Evolutionary conservation across 2,329 filamentous ascomycete genomes (phyloP), one percentile per base, ranked within the genome.

Genomic region (Xylariaceae sp.): DNA sequence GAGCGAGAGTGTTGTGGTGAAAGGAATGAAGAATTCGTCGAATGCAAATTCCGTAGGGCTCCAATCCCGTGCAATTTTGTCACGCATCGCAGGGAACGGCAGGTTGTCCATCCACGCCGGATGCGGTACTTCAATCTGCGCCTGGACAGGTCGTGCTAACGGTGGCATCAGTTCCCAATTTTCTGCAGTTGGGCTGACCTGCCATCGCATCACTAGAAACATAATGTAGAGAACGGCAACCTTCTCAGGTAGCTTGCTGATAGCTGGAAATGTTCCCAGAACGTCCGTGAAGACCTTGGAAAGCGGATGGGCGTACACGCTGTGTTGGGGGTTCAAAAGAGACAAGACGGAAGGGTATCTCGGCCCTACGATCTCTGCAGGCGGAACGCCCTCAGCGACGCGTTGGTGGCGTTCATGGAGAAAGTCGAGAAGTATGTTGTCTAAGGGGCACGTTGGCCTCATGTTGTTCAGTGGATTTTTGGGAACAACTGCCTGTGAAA

Each of bases 261-360:
- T 83, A 61, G 89, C 86, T 0, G 90, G 89, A 61, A 96, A 95
- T n/a, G 87, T 90, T 57, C 82, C 78, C 11, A 96, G 75, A 53
- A 96, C 90, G 68, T 95, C 90, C 40, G 89, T 92, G 66, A 95
- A 89, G 13, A 96, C 81, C 59, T 89, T 89, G 6, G 89, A 93
- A 1, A 96, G 75, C 1, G 89, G 89, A 63, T 96, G 90, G 1
- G 85, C 82, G 61, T 80, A 79, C 7, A 74, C 74, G 54, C 76
- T 78, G 46, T 79, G 78, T 39, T 83, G 75, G 0, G 89, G 88
- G 64, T 93, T 89, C 38, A 93, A 79, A 5, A 96, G 78, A 1
- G 87, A 88, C 0, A 86, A 86, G 51, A 95, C 88, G 51, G 86
- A 89, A 1, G 90, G 90, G 64, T 95, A 92, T 13, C 82, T 77